Evolutionary conservation across 768 basidiomycete species (phyloP).

Genomic region (Amanita polypyramis): DNA sequence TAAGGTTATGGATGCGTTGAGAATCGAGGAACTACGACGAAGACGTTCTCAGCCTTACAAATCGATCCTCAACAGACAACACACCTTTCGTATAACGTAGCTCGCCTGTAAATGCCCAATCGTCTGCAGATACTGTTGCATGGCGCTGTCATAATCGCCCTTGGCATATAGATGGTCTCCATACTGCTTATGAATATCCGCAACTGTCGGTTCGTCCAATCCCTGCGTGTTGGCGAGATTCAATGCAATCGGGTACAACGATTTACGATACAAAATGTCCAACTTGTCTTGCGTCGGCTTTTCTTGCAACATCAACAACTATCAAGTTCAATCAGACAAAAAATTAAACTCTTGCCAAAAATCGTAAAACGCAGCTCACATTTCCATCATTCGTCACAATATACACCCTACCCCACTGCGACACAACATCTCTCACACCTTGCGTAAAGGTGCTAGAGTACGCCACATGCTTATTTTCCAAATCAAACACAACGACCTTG

Average conservation of each 20-base stretch:
- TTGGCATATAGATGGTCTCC: slow-evolving; percentile 89
- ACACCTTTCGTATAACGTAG: slow-evolving; percentile 93
- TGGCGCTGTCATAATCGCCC: slow-evolving; percentile 87
- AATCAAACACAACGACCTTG: slow-evolving; percentile 81
- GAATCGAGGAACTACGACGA: slow-evolving; percentile 80
- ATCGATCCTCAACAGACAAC: neutral
- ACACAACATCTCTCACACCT: slow-evolving; percentile 77
- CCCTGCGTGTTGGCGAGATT: slow-evolving; percentile 73
- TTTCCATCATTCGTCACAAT: slow-evolving; percentile 71
- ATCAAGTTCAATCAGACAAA: no score
- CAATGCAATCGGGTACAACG: slow-evolving; percentile 71
- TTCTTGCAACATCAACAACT: slow-evolving; percentile 64
- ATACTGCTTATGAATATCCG: slow-evolving; percentile 84
- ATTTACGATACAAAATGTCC: slow-evolving; percentile 73
- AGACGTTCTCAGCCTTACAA: neutral
- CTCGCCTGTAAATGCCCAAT: slow-evolving; percentile 86
- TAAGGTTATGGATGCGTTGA: slow-evolving; percentile 90
- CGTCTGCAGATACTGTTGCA: slow-evolving; percentile 87
- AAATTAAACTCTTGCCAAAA: neutral
- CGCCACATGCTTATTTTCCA: slow-evolving; percentile 84
- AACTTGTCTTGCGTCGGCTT: slow-evolving; percentile 80
- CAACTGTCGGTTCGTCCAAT: slow-evolving; percentile 62
- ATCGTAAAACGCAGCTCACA: slow-evolving; percentile 28
- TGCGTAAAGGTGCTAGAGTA: slow-evolving; percentile 74
- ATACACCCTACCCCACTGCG: slow-evolving; percentile 73